Evolutionary conservation across 805 yeast genomes (phyloP), one percentile per base, ranked within the genome.

Genomic region (Pichia rugopelliculosa): DNA sequence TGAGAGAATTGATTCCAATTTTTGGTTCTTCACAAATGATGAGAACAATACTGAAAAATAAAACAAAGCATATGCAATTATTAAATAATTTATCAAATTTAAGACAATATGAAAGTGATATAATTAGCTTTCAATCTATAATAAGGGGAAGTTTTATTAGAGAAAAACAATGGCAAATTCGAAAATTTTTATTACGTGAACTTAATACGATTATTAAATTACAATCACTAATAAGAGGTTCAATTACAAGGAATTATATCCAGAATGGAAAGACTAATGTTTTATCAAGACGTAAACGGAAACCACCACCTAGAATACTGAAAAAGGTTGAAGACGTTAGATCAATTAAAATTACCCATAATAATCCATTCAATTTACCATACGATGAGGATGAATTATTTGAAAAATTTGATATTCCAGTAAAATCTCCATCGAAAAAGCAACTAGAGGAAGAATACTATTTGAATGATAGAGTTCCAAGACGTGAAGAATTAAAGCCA

Each of bases 171-270:
- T 54, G 58, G 44, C 39, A 45, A 9, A 34, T 50, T 15, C 54
- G 60, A 40, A 59, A 50, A 36, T 20, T 20, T 20, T 42, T 64
- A 21, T 34, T 59, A 1, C 44, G 47, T 53, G 52, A 62, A 8
- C 58, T 62, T 6, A 49, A 54, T 17, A 33, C 42, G 2, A 56
- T 70, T 2, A 59, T 57, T 7, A 55, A 53, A 15, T 50, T 78
- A 1, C 84, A 77, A 56, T 65, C 76, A 36, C 36, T 62, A 3
- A 55, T 70, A 3, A 70, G 85, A 46, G 79, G 77, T 3, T 49
- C 53, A 6, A 8, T 63, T 6, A 48, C 60, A 0, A 39, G 53
- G 21, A 24, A 39, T 5, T 10, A 20, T 6, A 39, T 44, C 11
- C 23, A 8, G 11, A 30, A 33, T 33, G 33, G 41, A 25, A 38